A percentile compares a stretch with the other conserved stretches of the same genome.
These are phyloP conservation scores for Albizia julibrissin DNA, from an alignment of 306 rosid species.

Conservation along the genomic window DNA sequence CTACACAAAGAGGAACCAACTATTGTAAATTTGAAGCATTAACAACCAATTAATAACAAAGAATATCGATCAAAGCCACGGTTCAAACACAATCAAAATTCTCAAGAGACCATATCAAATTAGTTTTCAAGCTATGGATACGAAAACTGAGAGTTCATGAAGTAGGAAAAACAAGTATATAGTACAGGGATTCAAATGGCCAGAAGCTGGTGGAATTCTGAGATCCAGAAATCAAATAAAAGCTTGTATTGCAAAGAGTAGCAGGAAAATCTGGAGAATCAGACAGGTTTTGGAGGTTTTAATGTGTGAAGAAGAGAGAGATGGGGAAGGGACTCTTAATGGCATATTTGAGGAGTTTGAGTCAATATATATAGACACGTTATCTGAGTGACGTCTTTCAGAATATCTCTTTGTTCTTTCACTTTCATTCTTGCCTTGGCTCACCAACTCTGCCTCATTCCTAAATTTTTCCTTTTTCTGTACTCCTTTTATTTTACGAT, in stretches of 20 bases:
- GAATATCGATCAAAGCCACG: neutral
- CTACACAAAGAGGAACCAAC: conserved; percentile 18
- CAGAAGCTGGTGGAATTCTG: neutral
- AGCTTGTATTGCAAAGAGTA: neutral
- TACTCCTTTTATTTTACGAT: neutral
- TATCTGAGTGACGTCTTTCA: conserved; percentile 45
- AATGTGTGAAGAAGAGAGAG: conserved; percentile 22
- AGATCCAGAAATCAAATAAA: conserved; percentile 3
- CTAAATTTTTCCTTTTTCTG: neutral
- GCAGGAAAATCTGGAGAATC: neutral
- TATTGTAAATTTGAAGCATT: neutral
- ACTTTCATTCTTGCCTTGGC: conserved; percentile 33
- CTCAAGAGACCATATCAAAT: neutral
- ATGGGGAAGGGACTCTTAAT: conserved; percentile 37
- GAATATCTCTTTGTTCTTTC: conserved; percentile 46
- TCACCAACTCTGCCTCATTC: conserved; percentile 51
- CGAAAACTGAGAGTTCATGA: neutral
- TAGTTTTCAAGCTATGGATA: neutral
- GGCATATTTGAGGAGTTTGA: conserved; percentile 37
- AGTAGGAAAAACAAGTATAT: neutral
- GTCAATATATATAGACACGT: conserved; percentile 45
- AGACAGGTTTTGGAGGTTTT: conserved; percentile 20
- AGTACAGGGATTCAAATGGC: neutral
- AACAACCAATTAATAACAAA: neutral
- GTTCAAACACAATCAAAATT: neutral